Conservation (phyloP, 106 monocot species). For the Allium fistulosum region DNA sequence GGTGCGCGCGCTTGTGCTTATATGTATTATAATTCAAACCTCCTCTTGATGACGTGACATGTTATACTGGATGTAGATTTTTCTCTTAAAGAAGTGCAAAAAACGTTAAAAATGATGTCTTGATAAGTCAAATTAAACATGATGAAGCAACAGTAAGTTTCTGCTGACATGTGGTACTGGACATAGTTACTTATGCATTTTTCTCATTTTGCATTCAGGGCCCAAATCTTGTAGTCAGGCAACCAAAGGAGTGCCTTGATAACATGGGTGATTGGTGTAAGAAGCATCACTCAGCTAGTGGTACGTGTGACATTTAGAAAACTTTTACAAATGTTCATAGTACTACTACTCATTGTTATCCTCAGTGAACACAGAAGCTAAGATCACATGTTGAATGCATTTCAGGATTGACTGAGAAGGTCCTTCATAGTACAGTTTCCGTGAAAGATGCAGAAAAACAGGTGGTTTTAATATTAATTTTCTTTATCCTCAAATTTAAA, state of each 20-base stretch:
- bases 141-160: too few relatives aligned
- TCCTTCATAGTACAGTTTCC: constrained; percentile 64
- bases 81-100: too few relatives aligned
- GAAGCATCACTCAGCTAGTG: constrained; percentile 80
- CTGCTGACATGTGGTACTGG: too few relatives aligned
- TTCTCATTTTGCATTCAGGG: constrained; percentile 29
- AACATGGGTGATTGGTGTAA: constrained; percentile 94
- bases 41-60: too few relatives aligned
- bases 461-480: constrained; percentile 10
- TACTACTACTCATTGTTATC: neutral
- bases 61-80: too few relatives aligned
- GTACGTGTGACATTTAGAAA: constrained; percentile 22
- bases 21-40: too few relatives aligned
- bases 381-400: neutral
- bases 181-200: too few relatives aligned
- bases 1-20: too few relatives aligned
- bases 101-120: too few relatives aligned
- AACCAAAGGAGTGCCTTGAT: constrained; percentile 81
- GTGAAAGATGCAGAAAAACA: constrained; percentile 85
- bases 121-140: too few relatives aligned
- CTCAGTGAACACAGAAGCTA: neutral
- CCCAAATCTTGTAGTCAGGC: constrained; percentile 84
- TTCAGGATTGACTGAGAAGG: constrained; percentile 71
- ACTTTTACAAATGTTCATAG: neutral
- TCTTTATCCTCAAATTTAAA: too few relatives aligned